These are phyloP conservation scores for Ogataea degrootiae DNA, from an alignment of 805 yeast species.

Conservation along the genomic window DNA sequence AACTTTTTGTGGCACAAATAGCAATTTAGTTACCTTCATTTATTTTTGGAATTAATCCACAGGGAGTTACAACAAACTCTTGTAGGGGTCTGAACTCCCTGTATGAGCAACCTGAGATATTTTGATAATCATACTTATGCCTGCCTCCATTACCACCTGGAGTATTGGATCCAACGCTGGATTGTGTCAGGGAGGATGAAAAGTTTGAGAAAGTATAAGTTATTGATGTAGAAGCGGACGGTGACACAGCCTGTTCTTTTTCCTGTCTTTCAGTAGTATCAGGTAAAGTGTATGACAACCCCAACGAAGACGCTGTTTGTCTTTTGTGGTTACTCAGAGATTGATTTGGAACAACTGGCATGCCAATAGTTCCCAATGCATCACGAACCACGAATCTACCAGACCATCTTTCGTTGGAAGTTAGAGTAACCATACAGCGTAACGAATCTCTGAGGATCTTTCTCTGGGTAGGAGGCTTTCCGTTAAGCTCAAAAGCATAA, in stretches of 20 bases:
- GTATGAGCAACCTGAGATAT: slow-evolving; percentile 4
- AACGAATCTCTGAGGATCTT: slow-evolving; percentile 29
- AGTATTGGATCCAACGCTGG: slow-evolving; percentile 2
- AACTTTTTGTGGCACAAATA: no score
- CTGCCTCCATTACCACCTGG: not conserved
- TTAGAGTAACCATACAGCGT: slow-evolving; percentile 30
- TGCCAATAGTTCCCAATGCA: slow-evolving; percentile 1
- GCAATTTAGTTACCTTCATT: slow-evolving; percentile 12
- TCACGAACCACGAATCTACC: slow-evolving; percentile 28
- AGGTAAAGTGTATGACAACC: not conserved
- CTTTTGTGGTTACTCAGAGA: no score
- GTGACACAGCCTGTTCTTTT: no score
- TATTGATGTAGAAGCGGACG: no score
- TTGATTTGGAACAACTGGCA: no score
- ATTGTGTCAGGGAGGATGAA: not conserved
- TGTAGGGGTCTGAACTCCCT: slow-evolving; percentile 21
- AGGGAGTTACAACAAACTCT: slow-evolving; percentile 31
- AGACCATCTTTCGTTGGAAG: slow-evolving; percentile 32
- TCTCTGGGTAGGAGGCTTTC: slow-evolving; percentile 17
- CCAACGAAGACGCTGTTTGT: not conserved
- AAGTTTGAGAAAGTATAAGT: not conserved
- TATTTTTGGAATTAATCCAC: slow-evolving; percentile 26
- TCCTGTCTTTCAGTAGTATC: no score
- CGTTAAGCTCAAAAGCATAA: no score
- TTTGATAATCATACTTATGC: no score